Conservation (phyloP, 306 rosid genomes). For the Vachellia collinsii region DNA sequence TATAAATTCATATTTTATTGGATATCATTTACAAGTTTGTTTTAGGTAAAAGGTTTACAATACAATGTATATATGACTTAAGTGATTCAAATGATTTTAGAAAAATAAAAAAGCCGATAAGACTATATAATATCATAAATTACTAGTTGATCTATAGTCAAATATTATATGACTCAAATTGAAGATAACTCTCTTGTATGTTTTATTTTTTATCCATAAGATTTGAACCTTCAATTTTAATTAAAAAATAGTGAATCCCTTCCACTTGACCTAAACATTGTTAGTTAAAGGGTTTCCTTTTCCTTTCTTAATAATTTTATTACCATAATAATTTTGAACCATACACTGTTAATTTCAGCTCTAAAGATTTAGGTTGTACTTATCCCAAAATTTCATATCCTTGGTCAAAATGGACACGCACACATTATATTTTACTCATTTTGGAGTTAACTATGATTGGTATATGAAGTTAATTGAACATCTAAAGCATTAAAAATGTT, state of each 20-base stretch:
- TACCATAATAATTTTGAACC: neutral
- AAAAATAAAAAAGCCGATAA: too few relatives aligned
- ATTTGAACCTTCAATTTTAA: too few relatives aligned
- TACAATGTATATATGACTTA: neutral
- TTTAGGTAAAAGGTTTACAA: neutral
- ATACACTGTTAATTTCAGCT: neutral
- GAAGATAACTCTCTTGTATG: neutral
- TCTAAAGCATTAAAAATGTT: neutral
- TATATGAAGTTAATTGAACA: neutral
- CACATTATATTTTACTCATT: neutral
- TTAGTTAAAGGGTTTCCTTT: neutral
- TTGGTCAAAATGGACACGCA: neutral
- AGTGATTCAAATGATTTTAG: neutral
- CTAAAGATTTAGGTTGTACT: neutral
- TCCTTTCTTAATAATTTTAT: neutral
- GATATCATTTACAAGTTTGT: neutral
- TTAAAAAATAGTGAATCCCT: too few relatives aligned
- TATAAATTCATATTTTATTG: neutral
- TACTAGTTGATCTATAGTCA: too few relatives aligned
- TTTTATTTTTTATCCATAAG: too few relatives aligned
- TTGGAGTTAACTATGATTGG: neutral
- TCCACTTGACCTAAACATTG: neutral
- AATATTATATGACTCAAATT: neutral
- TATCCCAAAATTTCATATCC: neutral
- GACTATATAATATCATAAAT: too few relatives aligned